These are phyloP conservation scores for Penicillium sclerotigenum DNA, from an alignment of 2,329 filamentous ascomycete genomes.

Conservation along the genomic window DNA sequence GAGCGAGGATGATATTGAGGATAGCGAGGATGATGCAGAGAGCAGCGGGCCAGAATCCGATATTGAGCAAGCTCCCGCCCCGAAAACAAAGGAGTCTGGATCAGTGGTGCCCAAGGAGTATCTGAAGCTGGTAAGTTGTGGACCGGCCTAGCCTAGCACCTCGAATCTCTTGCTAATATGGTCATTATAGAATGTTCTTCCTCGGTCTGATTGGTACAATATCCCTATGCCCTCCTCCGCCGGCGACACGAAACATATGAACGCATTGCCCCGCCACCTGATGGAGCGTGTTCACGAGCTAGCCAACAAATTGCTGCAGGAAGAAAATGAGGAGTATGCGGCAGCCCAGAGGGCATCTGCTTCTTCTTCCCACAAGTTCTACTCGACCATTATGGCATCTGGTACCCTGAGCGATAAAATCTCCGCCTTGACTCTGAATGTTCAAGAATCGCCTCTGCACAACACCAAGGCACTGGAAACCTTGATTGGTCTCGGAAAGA, in stretches of 20 bases:
- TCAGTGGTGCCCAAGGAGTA: slow-evolving; percentile 35
- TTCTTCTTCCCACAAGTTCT: slow-evolving; percentile 89
- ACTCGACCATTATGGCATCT: slow-evolving; percentile 93
- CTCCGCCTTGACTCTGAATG: slow-evolving; percentile 86
- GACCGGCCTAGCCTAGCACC: no score
- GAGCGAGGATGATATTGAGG: slow-evolving; percentile 35
- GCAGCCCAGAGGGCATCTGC: slow-evolving; percentile 68
- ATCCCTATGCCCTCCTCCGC: slow-evolving; percentile 55
- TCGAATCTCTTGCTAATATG: slow-evolving; percentile 24
- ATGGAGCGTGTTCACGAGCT: slow-evolving; percentile 61
- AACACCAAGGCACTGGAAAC: slow-evolving; percentile 86
- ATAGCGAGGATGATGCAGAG: slow-evolving; percentile 28
- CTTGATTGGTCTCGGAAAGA: slow-evolving; percentile 76
- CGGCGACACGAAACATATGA: slow-evolving; percentile 45
- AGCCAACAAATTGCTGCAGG: slow-evolving; percentile 70
- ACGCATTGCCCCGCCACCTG: slow-evolving; percentile 49
- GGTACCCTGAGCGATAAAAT: slow-evolving; percentile 97
- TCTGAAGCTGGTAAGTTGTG: slow-evolving; percentile 33
- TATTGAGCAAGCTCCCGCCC: slow-evolving; percentile 28
- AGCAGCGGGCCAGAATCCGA: slow-evolving; percentile 24
- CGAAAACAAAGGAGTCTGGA: slow-evolving; percentile 20
- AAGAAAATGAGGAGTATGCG: slow-evolving; percentile 73
- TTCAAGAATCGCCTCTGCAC: slow-evolving; percentile 94
- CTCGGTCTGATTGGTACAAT: slow-evolving; percentile 67
- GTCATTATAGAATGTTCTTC: slow-evolving; percentile 52